Percentiles rank a stretch among this genome's conserved stretches.
phyloP scores from a whole-genome alignment of 192 early-diverging fungal species.

The Coemansia sp. region DNA sequence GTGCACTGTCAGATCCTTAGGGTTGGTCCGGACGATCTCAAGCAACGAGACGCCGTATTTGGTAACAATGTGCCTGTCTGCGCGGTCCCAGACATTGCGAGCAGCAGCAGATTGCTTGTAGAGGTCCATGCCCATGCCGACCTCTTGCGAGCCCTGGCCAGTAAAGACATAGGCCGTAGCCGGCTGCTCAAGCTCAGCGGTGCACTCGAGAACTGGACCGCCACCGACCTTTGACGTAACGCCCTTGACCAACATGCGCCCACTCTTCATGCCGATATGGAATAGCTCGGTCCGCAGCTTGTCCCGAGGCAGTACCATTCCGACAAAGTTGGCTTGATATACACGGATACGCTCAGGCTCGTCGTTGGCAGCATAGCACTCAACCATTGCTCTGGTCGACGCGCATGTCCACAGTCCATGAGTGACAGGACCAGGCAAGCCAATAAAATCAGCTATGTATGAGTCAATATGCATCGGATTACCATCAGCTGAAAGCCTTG shows the following conservation, averaged over 20 bases:
- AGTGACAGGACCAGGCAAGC: constrained; percentile 86
- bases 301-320: constrained; percentile 90
- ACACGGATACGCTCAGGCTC: constrained; percentile 78
- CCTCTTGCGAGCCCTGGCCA: constrained; percentile 94
- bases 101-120: constrained; percentile 83
- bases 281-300: constrained; percentile 78
- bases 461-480: constrained; percentile 95
- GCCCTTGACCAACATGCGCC: constrained; percentile 90
- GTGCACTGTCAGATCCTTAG: constrained; percentile 62
- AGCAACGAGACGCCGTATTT: constrained; percentile 90
- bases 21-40: constrained; percentile 90
- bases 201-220: constrained; percentile 68
- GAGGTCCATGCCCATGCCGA: constrained; percentile 95
- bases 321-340: constrained; percentile 81
- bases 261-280: constrained; percentile 91
- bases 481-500: constrained; percentile 76
- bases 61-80: constrained; percentile 80
- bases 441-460: constrained; percentile 86
- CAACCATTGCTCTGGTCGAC: constrained; percentile 87
- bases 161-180: constrained; percentile 93
- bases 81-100: constrained; percentile 89
- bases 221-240: constrained; percentile 78
- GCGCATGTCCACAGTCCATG: too few species aligned
- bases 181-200: constrained; percentile 90
- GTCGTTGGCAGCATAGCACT: constrained; percentile 87